Evolutionary conservation across 345 rosid genomes (phyloP).

Genomic region (Stellera chamaejasme): DNA sequence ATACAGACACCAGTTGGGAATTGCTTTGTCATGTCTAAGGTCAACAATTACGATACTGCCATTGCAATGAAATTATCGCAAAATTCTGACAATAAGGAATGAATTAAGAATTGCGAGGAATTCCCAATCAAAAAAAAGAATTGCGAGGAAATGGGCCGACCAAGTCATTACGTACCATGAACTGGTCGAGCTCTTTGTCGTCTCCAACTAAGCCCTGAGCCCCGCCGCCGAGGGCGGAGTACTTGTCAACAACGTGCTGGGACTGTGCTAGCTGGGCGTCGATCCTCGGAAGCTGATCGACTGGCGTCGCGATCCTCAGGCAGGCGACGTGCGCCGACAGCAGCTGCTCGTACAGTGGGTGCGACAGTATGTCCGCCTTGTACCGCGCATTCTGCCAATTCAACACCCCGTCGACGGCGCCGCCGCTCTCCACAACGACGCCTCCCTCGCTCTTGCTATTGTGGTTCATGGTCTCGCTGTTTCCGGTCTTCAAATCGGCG

Average conservation of each 20-base stretch:
- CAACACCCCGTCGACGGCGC: constrained; percentile 38
- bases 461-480: constrained; percentile 24
- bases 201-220: constrained; percentile 54
- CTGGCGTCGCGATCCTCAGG: constrained; percentile 88
- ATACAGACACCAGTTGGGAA: neutral
- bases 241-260: constrained; percentile 82
- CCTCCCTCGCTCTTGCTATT: constrained; percentile 34
- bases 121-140: too few relatives aligned
- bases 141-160: neutral
- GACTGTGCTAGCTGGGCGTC: constrained; percentile 98
- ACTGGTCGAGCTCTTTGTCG: constrained; percentile 94
- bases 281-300: constrained; percentile 89
- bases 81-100: constrained; percentile 4
- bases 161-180: constrained; percentile 59
- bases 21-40: neutral
- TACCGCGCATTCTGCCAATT: constrained; percentile 84
- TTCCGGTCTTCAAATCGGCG: constrained; percentile 30
- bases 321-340: constrained; percentile 89
- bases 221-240: constrained; percentile 54
- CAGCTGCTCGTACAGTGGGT: constrained; percentile 88
- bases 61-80: neutral
- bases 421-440: constrained; percentile 27
- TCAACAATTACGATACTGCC: constrained; percentile 4
- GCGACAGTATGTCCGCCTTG: constrained; percentile 84
- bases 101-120: constrained; percentile 2